Evolutionary conservation across 345 rosid genomes (phyloP), one percentile per base, ranked within the genome.

Genomic region (Gossypium herbaceum): DNA sequence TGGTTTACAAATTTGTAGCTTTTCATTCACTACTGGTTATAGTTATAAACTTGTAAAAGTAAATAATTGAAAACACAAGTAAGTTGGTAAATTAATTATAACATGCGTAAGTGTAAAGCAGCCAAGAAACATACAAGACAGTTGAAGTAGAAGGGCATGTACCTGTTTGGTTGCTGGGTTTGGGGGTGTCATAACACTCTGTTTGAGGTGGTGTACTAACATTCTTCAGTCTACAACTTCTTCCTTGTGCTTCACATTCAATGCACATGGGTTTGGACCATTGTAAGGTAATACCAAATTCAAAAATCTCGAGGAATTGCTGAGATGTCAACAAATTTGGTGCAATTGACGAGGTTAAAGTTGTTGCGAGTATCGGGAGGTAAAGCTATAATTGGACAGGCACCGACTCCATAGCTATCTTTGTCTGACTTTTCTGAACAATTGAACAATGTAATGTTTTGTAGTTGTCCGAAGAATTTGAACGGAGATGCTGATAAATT

Each of bases 151-250:
- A 20, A 58, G 62, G 62, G 34, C 12, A 62, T 34, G 22, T 29
- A 39, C 22, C 67, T 62, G 20, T 39, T 15, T 34, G 45, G 34
- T 12, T 9, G 47, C 22, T 34, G 47, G n/a, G 22, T 2, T 62
- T 63, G 68, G 68, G 48, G 68, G 7, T 60, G 41, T 63, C 24
- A 9, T 39, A 63, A 39, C 68, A 63, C 68, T 63, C 68, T 39
- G 48, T 63, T 63, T 17, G 48, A 63, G 39, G 3, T 24, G 41
- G 65, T 60, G 43, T 60, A 39, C 64, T 59, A 22, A 34, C 34
- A 16, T 63, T 63, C 24, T 63, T 63, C 48, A 39, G 12, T n/a
- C 68, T 39, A 39, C 68, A 63, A 39, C 20, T 16, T 39, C 4
- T 41, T 39, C 48, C 45, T 63, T 63, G 24, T 39, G 13, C 68